Evolutionary conservation across 2,329 filamentous ascomycete species (phyloP), one percentile per base, ranked within the genome.

Genomic region (Sporothrix brasiliensis): DNA sequence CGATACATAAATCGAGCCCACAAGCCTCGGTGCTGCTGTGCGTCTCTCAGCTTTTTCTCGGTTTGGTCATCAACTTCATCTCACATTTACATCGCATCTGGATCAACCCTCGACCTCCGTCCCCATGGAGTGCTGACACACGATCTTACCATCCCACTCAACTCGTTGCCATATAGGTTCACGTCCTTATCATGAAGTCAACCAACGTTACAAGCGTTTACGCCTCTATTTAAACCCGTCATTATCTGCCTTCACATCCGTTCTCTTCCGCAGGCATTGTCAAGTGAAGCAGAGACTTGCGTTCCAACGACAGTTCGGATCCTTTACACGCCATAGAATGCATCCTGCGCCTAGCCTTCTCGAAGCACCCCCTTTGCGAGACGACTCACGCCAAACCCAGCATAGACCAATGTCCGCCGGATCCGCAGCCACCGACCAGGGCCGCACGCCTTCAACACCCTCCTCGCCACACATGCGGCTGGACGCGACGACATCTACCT

Each of bases 401-500:
- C 73, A 75, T 47, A 72, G 74, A 69, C 73, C 70, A 61, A 66
- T 73, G 63, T 72, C 73, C 16, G 60, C 72, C 27, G 68, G 70
- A 44, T 72, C 74, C 30, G 67, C 68, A 16, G 71, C 66, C 41
- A 70, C 68, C 4, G 71, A 72, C 34, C 75, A 67, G 4, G 69
- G 74, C 69, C 75, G 61, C n/a, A 73, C 70, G 16, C 75, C 75
- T 10, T 72, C 75, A 19, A 74, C 74, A 14, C 75, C 76, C 44
- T 72, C 75, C 11, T 78, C 79, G 21, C 76, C 79, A 68, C 79
- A 78, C 13, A 69, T 76, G 73, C 76, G 82, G 73, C 85, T 86
- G 76, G 83, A 87, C 75, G 86, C 85, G 49, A 80, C 78, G 72
- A 86, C 85, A 71, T 87, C 85, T 69, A 83, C 83, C 72, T 85